A percentile compares a stretch with the other conserved stretches of the same genome.
Evolutionary conservation across 345 rosid species (phyloP).

Genomic region (Populus euphratica): DNA sequence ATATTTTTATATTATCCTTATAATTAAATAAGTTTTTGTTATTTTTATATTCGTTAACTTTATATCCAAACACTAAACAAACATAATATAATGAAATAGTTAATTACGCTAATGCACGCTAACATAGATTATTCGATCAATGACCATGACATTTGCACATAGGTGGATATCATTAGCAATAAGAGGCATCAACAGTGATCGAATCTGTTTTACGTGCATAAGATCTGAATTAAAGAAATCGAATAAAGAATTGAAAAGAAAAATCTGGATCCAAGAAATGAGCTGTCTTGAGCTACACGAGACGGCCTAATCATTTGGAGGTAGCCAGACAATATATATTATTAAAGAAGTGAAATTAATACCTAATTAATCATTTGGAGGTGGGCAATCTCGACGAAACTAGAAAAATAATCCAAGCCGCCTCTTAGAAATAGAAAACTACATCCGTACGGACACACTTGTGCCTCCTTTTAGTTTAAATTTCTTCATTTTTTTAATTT

Average conservation of each 20-base stretch:
- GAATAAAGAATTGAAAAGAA: not conserved
- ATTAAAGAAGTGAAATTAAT: not conserved
- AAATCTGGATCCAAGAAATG: not conserved
- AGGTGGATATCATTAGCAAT: constrained; percentile 15
- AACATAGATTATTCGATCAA: not conserved
- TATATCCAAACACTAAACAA: too few relatives aligned
- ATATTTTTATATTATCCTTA: too few relatives aligned
- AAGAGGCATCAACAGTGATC: not conserved
- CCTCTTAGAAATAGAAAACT: too few relatives aligned
- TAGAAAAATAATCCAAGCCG: too few relatives aligned
- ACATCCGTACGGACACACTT: too few relatives aligned
- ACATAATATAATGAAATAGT: too few relatives aligned
- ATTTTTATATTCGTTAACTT: too few relatives aligned
- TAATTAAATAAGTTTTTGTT: too few relatives aligned
- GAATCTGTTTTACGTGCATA: not conserved
- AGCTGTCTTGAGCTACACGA: not conserved
- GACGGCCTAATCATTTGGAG: not conserved
- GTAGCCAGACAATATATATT: not conserved
- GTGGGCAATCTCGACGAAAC: not conserved
- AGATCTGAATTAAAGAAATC: not conserved
- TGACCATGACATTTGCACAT: constrained; percentile 11
- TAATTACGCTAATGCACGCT: not conserved
- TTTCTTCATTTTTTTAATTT: too few relatives aligned
- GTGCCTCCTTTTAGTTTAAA: too few relatives aligned
- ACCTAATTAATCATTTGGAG: not conserved